Conservation (phyloP, 1,284 basidiomycete genomes). For the Amylostereum chailletii region DNA sequence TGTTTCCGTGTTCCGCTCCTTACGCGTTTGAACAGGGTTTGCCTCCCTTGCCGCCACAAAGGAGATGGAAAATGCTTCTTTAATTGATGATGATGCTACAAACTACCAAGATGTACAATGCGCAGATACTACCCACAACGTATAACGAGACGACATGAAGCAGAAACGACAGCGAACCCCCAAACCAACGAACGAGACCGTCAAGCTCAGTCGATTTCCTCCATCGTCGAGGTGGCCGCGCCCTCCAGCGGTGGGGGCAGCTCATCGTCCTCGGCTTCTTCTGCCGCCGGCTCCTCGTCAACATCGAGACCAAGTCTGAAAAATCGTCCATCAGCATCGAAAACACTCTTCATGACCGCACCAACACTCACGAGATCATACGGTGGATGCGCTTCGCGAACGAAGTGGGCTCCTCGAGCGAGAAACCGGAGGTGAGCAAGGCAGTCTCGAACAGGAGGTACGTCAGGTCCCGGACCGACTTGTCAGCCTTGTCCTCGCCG, state of each 20-base stretch:
- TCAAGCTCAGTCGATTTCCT: constrained; percentile 68
- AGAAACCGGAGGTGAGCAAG: constrained; percentile 90
- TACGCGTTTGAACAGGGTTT: background rate
- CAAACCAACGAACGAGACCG: background rate
- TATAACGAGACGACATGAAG: constrained; percentile 5
- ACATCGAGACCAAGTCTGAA: constrained; percentile 71
- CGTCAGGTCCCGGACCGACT: constrained; percentile 94
- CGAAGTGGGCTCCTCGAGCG: constrained; percentile 90
- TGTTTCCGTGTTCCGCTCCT: background rate
- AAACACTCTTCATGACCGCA: constrained; percentile 3
- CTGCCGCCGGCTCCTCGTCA: constrained; percentile 43
- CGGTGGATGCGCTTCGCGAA: constrained; percentile 96
- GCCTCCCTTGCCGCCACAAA: background rate
- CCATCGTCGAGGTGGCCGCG: constrained; percentile 70
- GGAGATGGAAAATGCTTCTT: constrained; percentile 4
- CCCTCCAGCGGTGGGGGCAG: constrained; percentile 42
- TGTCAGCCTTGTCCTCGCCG: constrained; percentile 95
- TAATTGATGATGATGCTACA: constrained; percentile 8
- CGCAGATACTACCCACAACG: constrained; percentile 2
- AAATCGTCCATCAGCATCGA: constrained; percentile 7
- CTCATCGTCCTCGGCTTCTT: constrained; percentile 27
- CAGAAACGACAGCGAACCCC: too few relatives aligned
- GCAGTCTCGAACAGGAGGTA: constrained; percentile 96
- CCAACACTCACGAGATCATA: constrained; percentile 69
- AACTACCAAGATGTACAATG: constrained; percentile 4